phyloP scores from a whole-genome alignment of 1,284 basidiomycete genomes.

The Flammula alnicola region DNA sequence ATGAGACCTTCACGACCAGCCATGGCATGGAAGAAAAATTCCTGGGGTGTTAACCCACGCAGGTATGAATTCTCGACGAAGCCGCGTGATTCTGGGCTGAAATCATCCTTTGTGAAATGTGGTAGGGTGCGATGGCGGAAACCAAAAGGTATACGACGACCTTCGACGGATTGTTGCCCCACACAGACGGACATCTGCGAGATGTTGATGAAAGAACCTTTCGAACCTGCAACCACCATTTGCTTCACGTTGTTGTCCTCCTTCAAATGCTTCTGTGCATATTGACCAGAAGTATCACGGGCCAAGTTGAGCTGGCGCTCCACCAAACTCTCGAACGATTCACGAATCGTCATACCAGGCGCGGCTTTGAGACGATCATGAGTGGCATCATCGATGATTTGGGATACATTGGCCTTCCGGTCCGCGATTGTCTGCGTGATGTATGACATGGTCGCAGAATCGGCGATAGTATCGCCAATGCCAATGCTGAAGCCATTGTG shows the following conservation, averaged over 20 bases:
- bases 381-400: slow-evolving; percentile 78
- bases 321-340: slow-evolving; percentile 95
- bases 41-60: slow-evolving; percentile 95
- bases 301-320: slow-evolving; percentile 94
- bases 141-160: slow-evolving; percentile 97
- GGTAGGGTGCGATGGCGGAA: slow-evolving; percentile 97
- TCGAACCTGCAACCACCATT: slow-evolving; percentile 99
- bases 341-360: slow-evolving; percentile 99
- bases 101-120: slow-evolving; percentile 99
- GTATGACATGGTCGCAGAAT: slow-evolving; percentile 83
- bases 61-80: slow-evolving; percentile 99
- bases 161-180: slow-evolving; percentile 98
- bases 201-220: slow-evolving; percentile 99
- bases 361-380: slow-evolving; percentile 84
- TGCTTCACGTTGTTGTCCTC: slow-evolving; percentile 99
- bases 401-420: slow-evolving; percentile 78
- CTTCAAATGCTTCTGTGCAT: slow-evolving; percentile 95
- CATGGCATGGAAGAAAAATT: slow-evolving; percentile 99
- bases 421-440: slow-evolving; percentile 87
- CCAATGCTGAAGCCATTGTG: slow-evolving; percentile 99
- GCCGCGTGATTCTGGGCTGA: slow-evolving; percentile 96
- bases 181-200: slow-evolving; percentile 99
- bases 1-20: slow-evolving; percentile 99
- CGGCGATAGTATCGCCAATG: slow-evolving; percentile 98
- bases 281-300: slow-evolving; percentile 94